Conservation (phyloP, 345 rosid genomes). For the Arabidopsis arenosa region DNA sequence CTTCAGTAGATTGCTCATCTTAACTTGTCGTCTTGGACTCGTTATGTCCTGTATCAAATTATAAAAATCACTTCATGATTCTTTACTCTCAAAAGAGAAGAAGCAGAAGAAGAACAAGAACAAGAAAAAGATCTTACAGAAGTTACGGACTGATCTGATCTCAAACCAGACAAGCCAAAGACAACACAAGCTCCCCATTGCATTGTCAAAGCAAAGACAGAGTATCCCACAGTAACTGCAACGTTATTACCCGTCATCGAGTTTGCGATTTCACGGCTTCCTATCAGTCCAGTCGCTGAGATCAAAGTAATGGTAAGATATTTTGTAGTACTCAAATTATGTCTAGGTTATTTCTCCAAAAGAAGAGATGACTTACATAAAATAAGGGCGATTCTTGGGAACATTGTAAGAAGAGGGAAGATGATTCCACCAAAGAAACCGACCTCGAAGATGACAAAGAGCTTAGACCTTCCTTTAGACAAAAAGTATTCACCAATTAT, state of each 20-base stretch:
- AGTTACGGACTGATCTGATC: slow-evolving; percentile 15
- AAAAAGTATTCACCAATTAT: slow-evolving; percentile 36
- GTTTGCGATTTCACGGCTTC: slow-evolving; percentile 35
- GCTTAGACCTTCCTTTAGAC: slow-evolving; percentile 33
- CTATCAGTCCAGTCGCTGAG: slow-evolving; percentile 40
- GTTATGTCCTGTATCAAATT: slow-evolving; percentile 21
- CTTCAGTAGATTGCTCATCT: not conserved
- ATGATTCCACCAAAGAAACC: slow-evolving; percentile 41
- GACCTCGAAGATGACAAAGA: slow-evolving; percentile 41
- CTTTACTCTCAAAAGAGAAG: not conserved
- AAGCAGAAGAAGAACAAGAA: slow-evolving; percentile 6
- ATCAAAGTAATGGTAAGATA: not conserved
- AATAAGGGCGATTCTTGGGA: slow-evolving; percentile 34
- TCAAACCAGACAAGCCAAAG: slow-evolving; percentile 39
- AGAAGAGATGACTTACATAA: slow-evolving; percentile 34
- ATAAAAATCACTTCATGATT: not conserved
- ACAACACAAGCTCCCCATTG: slow-evolving; percentile 48
- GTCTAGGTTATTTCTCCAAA: not conserved
- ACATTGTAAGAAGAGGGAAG: slow-evolving; percentile 42
- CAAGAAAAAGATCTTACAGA: slow-evolving; percentile 10
- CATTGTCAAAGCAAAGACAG: slow-evolving; percentile 43
- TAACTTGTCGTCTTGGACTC: slow-evolving; percentile 6
- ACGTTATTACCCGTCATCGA: slow-evolving; percentile 37
- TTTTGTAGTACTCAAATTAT: not conserved
- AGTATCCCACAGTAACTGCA: slow-evolving; percentile 40